Evolutionary conservation across 2,329 filamentous ascomycete species (phyloP).

Genomic region (Sporothrix schenckii): DNA sequence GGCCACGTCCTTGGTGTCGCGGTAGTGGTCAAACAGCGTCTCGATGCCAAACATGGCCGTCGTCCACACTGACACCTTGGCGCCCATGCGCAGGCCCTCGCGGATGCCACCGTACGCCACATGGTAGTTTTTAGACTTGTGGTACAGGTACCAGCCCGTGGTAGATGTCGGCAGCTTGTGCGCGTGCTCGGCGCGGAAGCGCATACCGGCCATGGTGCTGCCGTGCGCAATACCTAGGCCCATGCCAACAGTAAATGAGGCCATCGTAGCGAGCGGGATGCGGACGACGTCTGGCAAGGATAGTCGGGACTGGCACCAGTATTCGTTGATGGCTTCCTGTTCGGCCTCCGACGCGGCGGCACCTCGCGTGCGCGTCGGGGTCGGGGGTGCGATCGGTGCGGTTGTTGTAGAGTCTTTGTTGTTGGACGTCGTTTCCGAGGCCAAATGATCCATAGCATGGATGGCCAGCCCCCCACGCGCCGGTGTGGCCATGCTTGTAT

Average conservation of each 20-base stretch:
- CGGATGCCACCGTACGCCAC: constrained; percentile 74
- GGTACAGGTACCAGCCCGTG: constrained; percentile 96
- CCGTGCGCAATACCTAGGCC: constrained; percentile 72
- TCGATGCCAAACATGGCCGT: constrained; percentile 79
- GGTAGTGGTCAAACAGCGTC: constrained; percentile 77
- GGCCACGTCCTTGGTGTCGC: constrained; percentile 71
- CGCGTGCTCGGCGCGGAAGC: constrained; percentile 93
- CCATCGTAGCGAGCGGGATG: constrained; percentile 64
- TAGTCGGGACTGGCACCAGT: constrained; percentile 51
- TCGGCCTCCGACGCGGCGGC: neutral
- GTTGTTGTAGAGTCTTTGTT: neutral
- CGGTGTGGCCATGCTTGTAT: neutral
- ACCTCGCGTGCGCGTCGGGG: neutral
- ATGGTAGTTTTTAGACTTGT: constrained; percentile 96
- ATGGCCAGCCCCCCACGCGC: neutral
- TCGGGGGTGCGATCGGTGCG: neutral
- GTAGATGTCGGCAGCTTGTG: constrained; percentile 84
- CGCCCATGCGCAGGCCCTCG: constrained; percentile 76
- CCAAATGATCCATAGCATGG: constrained; percentile 6
- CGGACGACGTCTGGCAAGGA: constrained; percentile 68
- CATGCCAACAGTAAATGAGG: constrained; percentile 70
- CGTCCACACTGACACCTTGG: constrained; percentile 71
- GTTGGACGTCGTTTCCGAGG: neutral
- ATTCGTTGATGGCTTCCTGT: constrained; percentile 38
- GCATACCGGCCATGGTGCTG: constrained; percentile 71